Base-by-base conservation (phyloP, 2,329 filamentous ascomycete genomes). In the Zymoseptoria brevis region DNA sequence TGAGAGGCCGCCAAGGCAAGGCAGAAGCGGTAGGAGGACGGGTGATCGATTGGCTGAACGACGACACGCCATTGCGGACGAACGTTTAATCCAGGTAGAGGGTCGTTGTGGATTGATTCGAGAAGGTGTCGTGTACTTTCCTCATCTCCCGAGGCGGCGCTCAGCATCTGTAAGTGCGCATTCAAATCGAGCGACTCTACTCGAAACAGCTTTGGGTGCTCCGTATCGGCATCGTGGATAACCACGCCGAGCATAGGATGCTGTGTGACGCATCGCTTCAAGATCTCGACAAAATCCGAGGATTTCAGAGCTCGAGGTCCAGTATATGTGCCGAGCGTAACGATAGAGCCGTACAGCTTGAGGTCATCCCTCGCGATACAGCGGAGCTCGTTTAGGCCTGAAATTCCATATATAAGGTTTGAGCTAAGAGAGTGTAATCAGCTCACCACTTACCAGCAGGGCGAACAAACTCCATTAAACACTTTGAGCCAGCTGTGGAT, bases 21-120 rank as follows among this genome's bases (percentile, higher is more conserved):
- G 6, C 58, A 55, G 8, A 67, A 63, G 1, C 49, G 3, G 26
- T 45, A 22, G 22, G n/a, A 21, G 16, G 35, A 22, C 24, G 53
- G 22, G 41, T 45, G 3, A 19, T n/a, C n/a, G 19, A 56, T 19
- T 8, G 72, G 72, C 4, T 73, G 57, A 5, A 78, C 68, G 30
- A 74, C 66, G n/a, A 79, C 70, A 48, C 71, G 72, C 79, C 79
- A 80, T 21, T 75, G 75, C 5, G 78, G 78, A 0, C 68, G 64
- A 3, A 52, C 57, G 21, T 62, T 60, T 21, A 61, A 19, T n/a
- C 64, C 59, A 2, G 62, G 56, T 56, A 74, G 72, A 6, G 71
- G 69, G 7, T 69, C 64, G 56, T 77, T 74, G 51, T 77, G 72
- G 11, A 72, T 65, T 13, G 67, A 57, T 4, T 64, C 62, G 6